Base-by-base conservation (phyloP, 1,284 basidiomycete genomes). In the Vanrija sp. region DNA sequence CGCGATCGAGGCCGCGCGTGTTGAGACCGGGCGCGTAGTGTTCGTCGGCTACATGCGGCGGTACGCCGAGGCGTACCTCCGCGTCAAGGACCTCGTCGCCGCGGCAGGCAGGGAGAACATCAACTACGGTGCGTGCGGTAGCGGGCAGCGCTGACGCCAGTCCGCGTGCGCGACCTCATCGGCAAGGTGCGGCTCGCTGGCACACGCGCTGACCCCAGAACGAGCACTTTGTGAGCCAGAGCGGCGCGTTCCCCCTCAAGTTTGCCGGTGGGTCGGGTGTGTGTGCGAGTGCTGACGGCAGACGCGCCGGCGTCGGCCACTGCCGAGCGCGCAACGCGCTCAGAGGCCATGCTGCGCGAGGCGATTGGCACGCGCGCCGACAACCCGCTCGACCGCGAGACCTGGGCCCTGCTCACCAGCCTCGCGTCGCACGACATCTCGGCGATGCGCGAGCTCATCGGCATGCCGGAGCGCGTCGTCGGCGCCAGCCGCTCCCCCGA, bases 361-460 rank as follows among this genome's bases (percentile, higher is more conserved):
- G 61, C 72, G 25, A 58, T 75, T 41, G 62, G 69, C 2, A 51
- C 51, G 10, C 15, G 41, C 10, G 51, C 53, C 2, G 22, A 44
- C 5, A 60, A 67, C 49, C 43, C 56, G 1, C 61, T 65, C 14
- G 68, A 76, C 49, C 52, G 47, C 16, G 46, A 53, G 22, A 64
- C 69, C 3, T 76, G 69, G 59, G 59, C 58, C 7, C 57, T 78
- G 12, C 66, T 78, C 0, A 69, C 71, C 14, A 58, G 66, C 6
- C 59, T 78, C 14, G 70, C 65, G 5, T 65, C 63, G 27, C 77
- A 78, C 56, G 77, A 77, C 55, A 56, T 78, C 10, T 67, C 65
- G 25, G 73, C 75, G 10, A 78, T 78, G 76, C 62, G 77, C n/a
- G 77, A 78, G 61, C 55, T 75, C 1, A 38, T 75, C 8, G 75